Evolutionary conservation across 352 stramenopile genomes (phyloP).

Genomic region (Globisporangium iwayamae): DNA sequence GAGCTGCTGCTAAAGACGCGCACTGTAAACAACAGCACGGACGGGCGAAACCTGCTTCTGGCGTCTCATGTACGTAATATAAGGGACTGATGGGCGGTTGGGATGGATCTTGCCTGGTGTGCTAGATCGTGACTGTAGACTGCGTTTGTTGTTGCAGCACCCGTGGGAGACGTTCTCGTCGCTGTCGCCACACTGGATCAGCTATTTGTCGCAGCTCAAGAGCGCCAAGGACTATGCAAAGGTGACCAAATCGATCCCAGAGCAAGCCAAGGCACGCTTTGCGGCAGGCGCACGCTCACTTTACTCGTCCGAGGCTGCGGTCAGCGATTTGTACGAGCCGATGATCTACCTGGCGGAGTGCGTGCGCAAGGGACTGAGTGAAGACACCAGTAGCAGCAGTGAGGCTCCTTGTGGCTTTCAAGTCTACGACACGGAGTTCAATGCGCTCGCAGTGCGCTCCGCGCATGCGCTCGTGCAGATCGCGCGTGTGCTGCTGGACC

Average conservation of each 20-base stretch:
- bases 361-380: slow-evolving; percentile 7
- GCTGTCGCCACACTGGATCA: slow-evolving; percentile 65
- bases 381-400: background rate
- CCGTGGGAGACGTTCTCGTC: slow-evolving; percentile 85
- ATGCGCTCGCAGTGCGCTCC: slow-evolving; percentile 67
- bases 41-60: slow-evolving; percentile 25
- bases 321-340: slow-evolving; percentile 70
- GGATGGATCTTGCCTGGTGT: background rate
- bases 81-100: background rate
- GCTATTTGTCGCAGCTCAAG: slow-evolving; percentile 44
- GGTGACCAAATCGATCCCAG: slow-evolving; percentile 45
- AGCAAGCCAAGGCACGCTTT: slow-evolving; percentile 48
- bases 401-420: slow-evolving; percentile 23
- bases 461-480: slow-evolving; percentile 62
- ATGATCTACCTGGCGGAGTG: slow-evolving; percentile 71
- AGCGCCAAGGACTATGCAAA: slow-evolving; percentile 35
- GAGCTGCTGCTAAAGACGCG: slow-evolving; percentile 39
- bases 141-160: slow-evolving; percentile 35
- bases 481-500: slow-evolving; percentile 50
- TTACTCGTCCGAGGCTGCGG: slow-evolving; percentile 25
- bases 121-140: slow-evolving; percentile 1
- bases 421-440: slow-evolving; percentile 82
- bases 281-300: slow-evolving; percentile 31
- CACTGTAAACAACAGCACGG: slow-evolving; percentile 11
- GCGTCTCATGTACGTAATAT: slow-evolving; percentile 33